Evolutionary conservation across 2,329 filamentous ascomycete genomes (phyloP).

Genomic region (Scedosporium boydii): DNA sequence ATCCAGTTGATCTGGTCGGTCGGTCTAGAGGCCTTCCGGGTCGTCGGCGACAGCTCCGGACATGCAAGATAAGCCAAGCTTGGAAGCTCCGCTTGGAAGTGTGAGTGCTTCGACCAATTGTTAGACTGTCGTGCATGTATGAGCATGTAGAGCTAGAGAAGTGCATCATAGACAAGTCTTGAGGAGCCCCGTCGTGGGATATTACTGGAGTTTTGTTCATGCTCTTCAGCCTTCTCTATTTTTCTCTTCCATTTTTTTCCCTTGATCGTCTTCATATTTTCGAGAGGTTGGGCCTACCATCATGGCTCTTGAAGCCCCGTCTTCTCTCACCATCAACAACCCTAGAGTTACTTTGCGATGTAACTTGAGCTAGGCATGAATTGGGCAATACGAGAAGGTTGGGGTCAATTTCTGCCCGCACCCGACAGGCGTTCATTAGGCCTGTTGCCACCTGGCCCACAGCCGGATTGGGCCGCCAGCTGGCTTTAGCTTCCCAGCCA

Average conservation of each 20-base stretch:
- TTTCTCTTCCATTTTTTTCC: background rate
- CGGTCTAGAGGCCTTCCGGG: background rate
- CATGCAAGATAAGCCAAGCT: background rate
- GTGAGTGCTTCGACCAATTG: slow-evolving; percentile 2
- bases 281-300: background rate
- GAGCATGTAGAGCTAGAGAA: background rate
- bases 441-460: background rate
- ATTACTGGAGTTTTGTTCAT: slow-evolving; percentile 5
- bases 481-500: background rate
- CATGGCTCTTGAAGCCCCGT: too few species aligned
- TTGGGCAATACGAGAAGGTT: background rate
- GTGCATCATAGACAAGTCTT: slow-evolving; percentile 3
- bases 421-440: background rate
- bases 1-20: background rate
- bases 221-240: background rate
- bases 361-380: background rate
- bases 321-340: background rate
- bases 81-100: background rate
- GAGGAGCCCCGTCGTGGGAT: background rate
- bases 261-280: background rate
- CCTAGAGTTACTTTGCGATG: background rate
- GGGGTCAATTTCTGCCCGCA: background rate
- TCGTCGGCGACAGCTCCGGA: background rate
- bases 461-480: background rate
- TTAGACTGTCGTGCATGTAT: background rate